Conservation (phyloP, 1,284 basidiomycete genomes). For the Anthracocystis walkeri region DNA sequence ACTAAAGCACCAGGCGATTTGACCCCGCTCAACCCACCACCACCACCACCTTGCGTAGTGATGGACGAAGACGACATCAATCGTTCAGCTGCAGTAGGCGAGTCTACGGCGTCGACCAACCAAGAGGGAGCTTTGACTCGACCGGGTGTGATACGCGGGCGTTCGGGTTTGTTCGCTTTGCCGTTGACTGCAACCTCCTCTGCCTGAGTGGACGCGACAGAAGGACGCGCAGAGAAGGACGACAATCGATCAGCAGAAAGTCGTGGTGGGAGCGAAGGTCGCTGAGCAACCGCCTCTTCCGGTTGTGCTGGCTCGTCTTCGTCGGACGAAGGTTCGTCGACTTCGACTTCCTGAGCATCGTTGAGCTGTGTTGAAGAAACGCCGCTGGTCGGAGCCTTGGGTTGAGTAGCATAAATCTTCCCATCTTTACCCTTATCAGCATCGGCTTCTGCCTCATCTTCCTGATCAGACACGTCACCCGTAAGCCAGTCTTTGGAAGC, state of each 20-base stretch:
- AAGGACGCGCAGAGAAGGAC: slow-evolving; percentile 9
- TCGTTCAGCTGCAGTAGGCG: slow-evolving; percentile 29
- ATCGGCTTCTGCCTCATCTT: not conserved
- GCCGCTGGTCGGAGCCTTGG: not conserved
- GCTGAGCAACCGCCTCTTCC: slow-evolving; percentile 32
- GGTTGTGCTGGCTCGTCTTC: slow-evolving; percentile 31
- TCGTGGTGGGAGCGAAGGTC: slow-evolving; percentile 23
- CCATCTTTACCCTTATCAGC: slow-evolving; percentile 1
- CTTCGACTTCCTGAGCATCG: slow-evolving; percentile 24
- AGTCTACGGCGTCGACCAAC: slow-evolving; percentile 44
- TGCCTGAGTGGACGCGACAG: not conserved
- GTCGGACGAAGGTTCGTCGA: slow-evolving; percentile 32
- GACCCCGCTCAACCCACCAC: not conserved
- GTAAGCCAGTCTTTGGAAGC: slow-evolving; percentile 47
- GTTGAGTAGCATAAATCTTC: slow-evolving; percentile 11
- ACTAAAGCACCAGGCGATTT: slow-evolving; percentile 17
- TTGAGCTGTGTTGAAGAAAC: not conserved
- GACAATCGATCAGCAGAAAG: slow-evolving; percentile 25
- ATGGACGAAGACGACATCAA: slow-evolving; percentile 16
- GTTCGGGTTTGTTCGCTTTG: slow-evolving; percentile 9
- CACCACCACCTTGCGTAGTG: not conserved
- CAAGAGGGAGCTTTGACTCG: slow-evolving; percentile 40
- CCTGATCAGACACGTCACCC: slow-evolving; percentile 39
- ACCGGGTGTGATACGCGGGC: slow-evolving; percentile 29
- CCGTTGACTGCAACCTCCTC: not conserved